Evolutionary conservation across 2,329 filamentous ascomycete species (phyloP), one percentile per base, ranked within the genome.

Genomic region (Plenodomus lindquistii): DNA sequence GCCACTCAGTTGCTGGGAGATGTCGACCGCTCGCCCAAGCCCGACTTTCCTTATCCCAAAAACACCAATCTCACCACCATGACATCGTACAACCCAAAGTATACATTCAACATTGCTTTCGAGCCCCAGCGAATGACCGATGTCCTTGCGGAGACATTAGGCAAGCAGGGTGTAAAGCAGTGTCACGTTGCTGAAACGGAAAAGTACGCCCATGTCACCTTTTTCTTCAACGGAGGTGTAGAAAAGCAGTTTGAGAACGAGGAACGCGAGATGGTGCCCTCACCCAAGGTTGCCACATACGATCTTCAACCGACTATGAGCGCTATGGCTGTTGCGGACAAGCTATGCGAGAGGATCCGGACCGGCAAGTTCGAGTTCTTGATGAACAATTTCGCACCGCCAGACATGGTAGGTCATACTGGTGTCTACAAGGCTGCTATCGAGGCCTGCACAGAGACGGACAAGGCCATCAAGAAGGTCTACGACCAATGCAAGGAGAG

Each of bases 361-460:
- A 90, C 95, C 74, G 85, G 87, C 69, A 85, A 89, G 70, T 97
- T 92, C 77, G 91, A 94, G 70, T 97, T 99, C 71, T 81, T 99
- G 75, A 99, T 99, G 94, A 97, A 97, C 86, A 99, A 99, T 85
- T 97, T 99, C 76, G 94, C 94, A 36, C 94, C 94, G 36, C 94
- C 94, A 16, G 94, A 99, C 78, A 99, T 99, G 94, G 94, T 99
- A 59, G 94, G 94, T 62, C 94, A 99, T 80, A 99, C 94, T 10
- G 94, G 94, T 70, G 91, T 96, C 52, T 97, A 97, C 77, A 87
- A 97, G 65, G 93, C 94, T 22, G 94, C 94, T 48, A 86, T 99
- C 55, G 71, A 94, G 67, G 94, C 86, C 64, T 87, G 88, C 62
- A 81, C 86, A 60, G 86, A 93, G 60, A 99, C 94, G 11, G 94